phyloP scores from a whole-genome alignment of 192 early-diverging fungal genomes.

The Backusella psychrophila region DNA sequence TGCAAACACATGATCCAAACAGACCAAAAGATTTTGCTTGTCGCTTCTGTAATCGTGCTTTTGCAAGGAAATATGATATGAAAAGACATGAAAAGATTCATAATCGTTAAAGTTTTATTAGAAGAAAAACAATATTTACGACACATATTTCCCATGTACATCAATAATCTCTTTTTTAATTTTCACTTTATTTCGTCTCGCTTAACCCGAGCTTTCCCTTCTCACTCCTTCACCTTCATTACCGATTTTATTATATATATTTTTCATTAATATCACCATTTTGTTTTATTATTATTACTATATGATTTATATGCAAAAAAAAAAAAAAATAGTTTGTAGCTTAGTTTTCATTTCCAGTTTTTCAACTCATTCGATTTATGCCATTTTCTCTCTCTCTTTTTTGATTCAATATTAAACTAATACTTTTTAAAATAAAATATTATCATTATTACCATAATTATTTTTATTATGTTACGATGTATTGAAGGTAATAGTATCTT shows the following conservation, averaged over 20 bases:
- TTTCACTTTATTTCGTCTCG: background rate
- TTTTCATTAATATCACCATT: background rate
- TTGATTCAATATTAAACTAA: background rate
- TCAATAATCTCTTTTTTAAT: background rate
- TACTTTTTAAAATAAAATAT: background rate
- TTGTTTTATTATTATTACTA: background rate
- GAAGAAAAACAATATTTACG: background rate
- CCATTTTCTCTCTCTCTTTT: background rate
- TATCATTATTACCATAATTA: background rate
- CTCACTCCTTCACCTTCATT: background rate
- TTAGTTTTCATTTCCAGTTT: background rate
- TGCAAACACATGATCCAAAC: conserved; percentile 23
- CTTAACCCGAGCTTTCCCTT: background rate
- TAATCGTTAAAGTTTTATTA: background rate
- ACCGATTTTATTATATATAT: background rate
- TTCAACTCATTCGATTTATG: background rate
- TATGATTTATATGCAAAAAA: background rate
- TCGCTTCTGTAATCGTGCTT: background rate
- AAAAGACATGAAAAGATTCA: conserved; percentile 21
- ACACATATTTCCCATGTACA: background rate
- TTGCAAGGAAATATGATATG: conserved; percentile 22
- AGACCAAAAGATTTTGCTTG: conserved; percentile 12
- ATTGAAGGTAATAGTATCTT: background rate
- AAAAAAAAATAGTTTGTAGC: background rate
- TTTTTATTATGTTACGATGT: background rate